Evolutionary conservation across 352 stramenopile genomes (phyloP).

Genomic region (Phytophthora citrophthora): DNA sequence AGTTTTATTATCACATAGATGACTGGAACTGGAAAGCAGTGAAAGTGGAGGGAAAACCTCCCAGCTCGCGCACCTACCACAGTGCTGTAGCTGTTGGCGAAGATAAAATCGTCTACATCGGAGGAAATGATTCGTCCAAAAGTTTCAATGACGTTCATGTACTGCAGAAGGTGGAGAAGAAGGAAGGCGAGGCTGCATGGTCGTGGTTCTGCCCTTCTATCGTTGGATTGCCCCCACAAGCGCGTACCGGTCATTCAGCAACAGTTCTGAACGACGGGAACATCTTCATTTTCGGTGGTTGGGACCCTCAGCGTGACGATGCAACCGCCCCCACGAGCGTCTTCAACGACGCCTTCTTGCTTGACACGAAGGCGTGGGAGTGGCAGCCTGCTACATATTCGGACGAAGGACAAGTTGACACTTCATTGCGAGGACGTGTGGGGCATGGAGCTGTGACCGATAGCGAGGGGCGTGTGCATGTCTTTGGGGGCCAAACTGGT

Average conservation of each 20-base stretch:
- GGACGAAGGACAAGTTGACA: constrained; percentile 20
- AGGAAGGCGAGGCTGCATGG: constrained; percentile 50
- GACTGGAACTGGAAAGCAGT: constrained; percentile 91
- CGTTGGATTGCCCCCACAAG: constrained; percentile 69
- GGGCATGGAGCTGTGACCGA: constrained; percentile 85
- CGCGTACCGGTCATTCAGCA: constrained; percentile 90
- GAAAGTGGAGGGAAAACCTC: constrained; percentile 89
- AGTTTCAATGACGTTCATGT: constrained; percentile 94
- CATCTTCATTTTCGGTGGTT: constrained; percentile 93
- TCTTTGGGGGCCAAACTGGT: constrained; percentile 90
- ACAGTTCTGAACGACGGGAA: constrained; percentile 87
- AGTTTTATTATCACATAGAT: constrained; percentile 39
- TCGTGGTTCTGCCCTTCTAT: constrained; percentile 90
- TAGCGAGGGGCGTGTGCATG: constrained; percentile 69
- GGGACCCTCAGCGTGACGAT: constrained; percentile 88
- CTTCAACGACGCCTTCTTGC: constrained; percentile 91
- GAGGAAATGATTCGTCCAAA: constrained; percentile 91
- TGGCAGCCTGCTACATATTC: constrained; percentile 77
- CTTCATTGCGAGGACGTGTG: constrained; percentile 61
- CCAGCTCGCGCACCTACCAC: constrained; percentile 92
- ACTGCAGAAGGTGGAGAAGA: constrained; percentile 66
- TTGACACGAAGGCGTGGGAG: constrained; percentile 92
- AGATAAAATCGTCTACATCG: constrained; percentile 92
- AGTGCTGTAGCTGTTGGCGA: constrained; percentile 67
- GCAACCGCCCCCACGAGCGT: constrained; percentile 56